Conservation (phyloP, 495 filamentous ascomycete genomes). For the Neurospora sp. region DNA sequence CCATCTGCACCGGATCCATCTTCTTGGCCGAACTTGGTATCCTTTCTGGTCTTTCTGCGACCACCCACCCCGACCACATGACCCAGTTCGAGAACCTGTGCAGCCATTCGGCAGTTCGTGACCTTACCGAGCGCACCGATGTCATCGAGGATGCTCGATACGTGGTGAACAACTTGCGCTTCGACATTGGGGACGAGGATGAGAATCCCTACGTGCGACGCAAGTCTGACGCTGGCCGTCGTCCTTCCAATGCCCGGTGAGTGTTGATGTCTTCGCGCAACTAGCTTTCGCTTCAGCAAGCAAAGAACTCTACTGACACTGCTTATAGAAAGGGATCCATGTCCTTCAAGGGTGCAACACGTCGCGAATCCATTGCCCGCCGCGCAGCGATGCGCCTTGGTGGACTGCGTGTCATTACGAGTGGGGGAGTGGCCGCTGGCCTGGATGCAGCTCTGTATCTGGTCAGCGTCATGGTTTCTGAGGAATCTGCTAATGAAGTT, state of each 20-base stretch:
- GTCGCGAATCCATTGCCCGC: constrained; percentile 58
- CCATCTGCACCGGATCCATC: constrained; percentile 65
- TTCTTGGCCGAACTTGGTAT: constrained; percentile 64
- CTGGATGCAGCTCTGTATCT: constrained; percentile 72
- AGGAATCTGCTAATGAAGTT: constrained; percentile 58
- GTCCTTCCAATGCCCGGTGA: constrained; percentile 52
- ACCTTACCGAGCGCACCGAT: constrained; percentile 52
- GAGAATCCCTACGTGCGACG: constrained; percentile 65
- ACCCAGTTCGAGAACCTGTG: constrained; percentile 59
- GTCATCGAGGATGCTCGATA: constrained; percentile 67
- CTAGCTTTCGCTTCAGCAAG: no score
- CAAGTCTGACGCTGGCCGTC: constrained; percentile 50
- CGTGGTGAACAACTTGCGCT: constrained; percentile 70
- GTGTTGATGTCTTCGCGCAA: constrained; percentile 3
- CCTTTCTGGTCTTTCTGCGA: constrained; percentile 61
- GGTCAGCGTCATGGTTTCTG: constrained; percentile 59
- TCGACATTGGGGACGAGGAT: constrained; percentile 62
- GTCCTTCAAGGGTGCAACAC: constrained; percentile 54
- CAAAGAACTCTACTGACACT: neutral
- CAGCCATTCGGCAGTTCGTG: constrained; percentile 49
- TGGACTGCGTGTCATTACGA: constrained; percentile 65
- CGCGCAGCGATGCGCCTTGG: constrained; percentile 55
- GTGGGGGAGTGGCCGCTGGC: constrained; percentile 65
- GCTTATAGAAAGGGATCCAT: constrained; percentile 52
- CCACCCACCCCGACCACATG: constrained; percentile 54